Conservation (phyloP, 805 yeast genomes). For the Candida tammaniensis region DNA sequence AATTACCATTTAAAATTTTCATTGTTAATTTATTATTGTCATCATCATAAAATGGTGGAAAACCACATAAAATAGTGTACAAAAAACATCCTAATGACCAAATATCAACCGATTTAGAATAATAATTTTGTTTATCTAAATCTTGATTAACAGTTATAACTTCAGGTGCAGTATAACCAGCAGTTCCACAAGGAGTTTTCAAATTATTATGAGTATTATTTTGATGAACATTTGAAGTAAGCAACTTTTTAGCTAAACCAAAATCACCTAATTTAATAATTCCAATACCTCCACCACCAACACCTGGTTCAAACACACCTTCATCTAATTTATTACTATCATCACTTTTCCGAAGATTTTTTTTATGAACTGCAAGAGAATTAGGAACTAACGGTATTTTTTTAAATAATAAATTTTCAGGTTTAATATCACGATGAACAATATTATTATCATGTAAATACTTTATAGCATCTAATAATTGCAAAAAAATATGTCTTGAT, state of each 20-base stretch:
- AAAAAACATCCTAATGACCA: slow-evolving; percentile 75
- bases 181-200: slow-evolving; percentile 75
- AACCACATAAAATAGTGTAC: slow-evolving; percentile 67
- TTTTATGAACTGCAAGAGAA: slow-evolving; percentile 25
- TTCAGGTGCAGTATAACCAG: slow-evolving; percentile 75
- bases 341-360: slow-evolving; percentile 47
- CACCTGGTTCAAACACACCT: slow-evolving; percentile 49
- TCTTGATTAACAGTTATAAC: slow-evolving; percentile 43
- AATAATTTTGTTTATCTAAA: slow-evolving; percentile 38
- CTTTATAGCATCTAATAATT: slow-evolving; percentile 67
- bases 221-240: slow-evolving; percentile 15
- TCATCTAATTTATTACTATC: slow-evolving; percentile 61
- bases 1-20: slow-evolving; percentile 71
- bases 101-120: slow-evolving; percentile 66
- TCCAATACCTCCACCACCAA: slow-evolving; percentile 68
- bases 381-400: slow-evolving; percentile 49
- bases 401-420: slow-evolving; percentile 69
- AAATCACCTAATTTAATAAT: slow-evolving; percentile 65
- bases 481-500: slow-evolving; percentile 68
- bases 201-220: slow-evolving; percentile 26
- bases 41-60: slow-evolving; percentile 76
- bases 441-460: slow-evolving; percentile 65
- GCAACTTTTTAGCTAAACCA: slow-evolving; percentile 61
- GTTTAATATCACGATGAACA: slow-evolving; percentile 81
- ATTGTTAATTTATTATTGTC: slow-evolving; percentile 59